phyloP scores from a whole-genome alignment of 768 basidiomycete species.

The Mycena capillaripes region DNA sequence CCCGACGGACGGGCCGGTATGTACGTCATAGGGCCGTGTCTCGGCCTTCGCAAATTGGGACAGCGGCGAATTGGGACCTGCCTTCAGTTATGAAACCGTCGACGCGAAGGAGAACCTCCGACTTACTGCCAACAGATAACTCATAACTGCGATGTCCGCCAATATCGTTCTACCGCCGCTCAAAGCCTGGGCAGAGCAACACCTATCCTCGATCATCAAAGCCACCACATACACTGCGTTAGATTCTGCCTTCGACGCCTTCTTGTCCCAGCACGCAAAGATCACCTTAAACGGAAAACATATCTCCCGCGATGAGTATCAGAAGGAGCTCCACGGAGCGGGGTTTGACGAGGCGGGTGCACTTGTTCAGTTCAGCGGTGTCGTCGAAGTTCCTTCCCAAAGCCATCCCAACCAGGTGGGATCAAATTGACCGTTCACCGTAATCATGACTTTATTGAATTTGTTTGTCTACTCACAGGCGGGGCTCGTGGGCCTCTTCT shows the following conservation, averaged over 20 bases:
- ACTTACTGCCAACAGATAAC: not conserved
- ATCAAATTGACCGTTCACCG: too few species aligned
- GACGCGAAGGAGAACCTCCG: not conserved
- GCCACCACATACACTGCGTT: constrained; percentile 54
- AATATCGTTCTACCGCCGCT: constrained; percentile 45
- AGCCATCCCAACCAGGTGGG: constrained; percentile 32
- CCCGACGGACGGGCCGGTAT: too few species aligned
- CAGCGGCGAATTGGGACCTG: not conserved
- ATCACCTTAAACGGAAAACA: constrained; percentile 58
- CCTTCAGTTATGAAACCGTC: not conserved
- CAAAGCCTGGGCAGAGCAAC: constrained; percentile 56
- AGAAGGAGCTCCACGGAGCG: constrained; percentile 49
- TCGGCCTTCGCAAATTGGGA: constrained; percentile 11
- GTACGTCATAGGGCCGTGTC: too few species aligned
- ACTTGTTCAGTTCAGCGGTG: constrained; percentile 44
- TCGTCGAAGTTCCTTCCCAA: constrained; percentile 46
- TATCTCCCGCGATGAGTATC: constrained; percentile 56
- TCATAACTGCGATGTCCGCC: not conserved
- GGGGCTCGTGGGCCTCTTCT: constrained; percentile 53
- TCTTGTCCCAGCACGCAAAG: constrained; percentile 51
- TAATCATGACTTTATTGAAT: not conserved
- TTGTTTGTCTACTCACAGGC: too few species aligned
- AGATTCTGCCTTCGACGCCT: constrained; percentile 54
- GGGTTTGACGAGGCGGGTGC: constrained; percentile 47
- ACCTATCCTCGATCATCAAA: constrained; percentile 52